Percentiles rank a stretch among this genome's conserved stretches.
Evolutionary conservation across 73 alveolate species (phyloP).

Genomic region (Uronychia setigera): DNA sequence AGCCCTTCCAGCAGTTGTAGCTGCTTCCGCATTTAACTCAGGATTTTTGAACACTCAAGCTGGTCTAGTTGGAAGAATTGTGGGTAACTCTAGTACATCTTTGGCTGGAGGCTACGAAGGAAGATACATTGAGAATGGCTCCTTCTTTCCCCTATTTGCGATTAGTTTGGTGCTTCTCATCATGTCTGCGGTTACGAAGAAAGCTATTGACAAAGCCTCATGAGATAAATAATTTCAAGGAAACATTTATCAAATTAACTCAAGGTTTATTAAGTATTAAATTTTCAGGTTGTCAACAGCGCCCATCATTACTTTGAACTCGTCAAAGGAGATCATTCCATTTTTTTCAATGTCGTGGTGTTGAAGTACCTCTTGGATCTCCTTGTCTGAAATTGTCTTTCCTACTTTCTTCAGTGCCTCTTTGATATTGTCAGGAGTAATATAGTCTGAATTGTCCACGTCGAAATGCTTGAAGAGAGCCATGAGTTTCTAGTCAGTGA

Average conservation of each 20-base stretch:
- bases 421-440: conserved; percentile 69
- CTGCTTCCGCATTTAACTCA: not conserved
- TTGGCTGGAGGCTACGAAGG: not conserved
- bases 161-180: not conserved
- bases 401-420: conserved; percentile 66
- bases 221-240: too few relatives aligned
- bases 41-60: not conserved
- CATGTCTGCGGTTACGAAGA: not conserved
- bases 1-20: not conserved
- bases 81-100: not conserved
- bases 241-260: too few relatives aligned
- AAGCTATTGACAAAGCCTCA: not conserved
- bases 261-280: too few relatives aligned
- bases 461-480: conserved; percentile 87
- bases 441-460: conserved; percentile 77
- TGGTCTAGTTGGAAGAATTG: not conserved
- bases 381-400: conserved; percentile 65
- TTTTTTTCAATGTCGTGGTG: conserved; percentile 73
- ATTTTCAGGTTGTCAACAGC: not conserved
- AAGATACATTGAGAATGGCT: conserved; percentile 1
- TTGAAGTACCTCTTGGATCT: conserved; percentile 64
- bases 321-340: conserved; percentile 79
- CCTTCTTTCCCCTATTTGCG: not conserved
- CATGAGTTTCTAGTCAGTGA: conserved; percentile 76
- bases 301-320: conserved; percentile 79